Base-by-base conservation (phyloP, 106 monocot genomes). In the Dendrobium officinale region DNA sequence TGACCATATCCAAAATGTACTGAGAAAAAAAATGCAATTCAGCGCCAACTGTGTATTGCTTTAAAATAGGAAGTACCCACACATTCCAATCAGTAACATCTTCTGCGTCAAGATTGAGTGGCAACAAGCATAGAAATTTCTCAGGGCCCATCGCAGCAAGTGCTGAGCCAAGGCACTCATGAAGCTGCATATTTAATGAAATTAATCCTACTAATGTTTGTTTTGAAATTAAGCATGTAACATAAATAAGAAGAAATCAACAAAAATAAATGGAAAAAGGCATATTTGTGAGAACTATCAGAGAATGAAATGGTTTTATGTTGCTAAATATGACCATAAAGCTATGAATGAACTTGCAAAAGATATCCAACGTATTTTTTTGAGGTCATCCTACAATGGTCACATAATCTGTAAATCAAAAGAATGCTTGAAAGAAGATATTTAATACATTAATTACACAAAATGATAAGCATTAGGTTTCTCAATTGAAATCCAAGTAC, bases 81-180 rank as follows among this genome's bases (percentile, higher is more conserved):
- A 74, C 79, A 83, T 91, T 93, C 20, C 80, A 79, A 78, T 92
- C 88, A 78, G 90, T 85, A 11, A 80, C 58, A 19, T 86, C 81
- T 82, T 93, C 88, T 33, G 78, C 72, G 33, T 93, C 86, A 68
- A 89, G 75, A 29, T 90, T 85, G 41, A 92, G 85, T 2, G 93
- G 92, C 42, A 95, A 73, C 77, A 98, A 33, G 29, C 76, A 56
- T 73, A 98, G 77, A 81, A 98, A 92, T 73, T 84, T 82, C 80
- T 98, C 88, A 42, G 95, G 98, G 2, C 98, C 95, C 86, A 98
- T 79, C 5, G 95, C 92, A 77, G 59, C 82, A 75, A 98, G 44
- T 67, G 92, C 98, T 29, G 94, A 86, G 26, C 98, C 98, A 91
- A 98, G 49, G 86, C 92, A 92, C 86, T 91, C 91, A 89, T 92